phyloP scores from a whole-genome alignment of 2,329 filamentous ascomycete genomes.

The Colletotrichum echinochloae region DNA sequence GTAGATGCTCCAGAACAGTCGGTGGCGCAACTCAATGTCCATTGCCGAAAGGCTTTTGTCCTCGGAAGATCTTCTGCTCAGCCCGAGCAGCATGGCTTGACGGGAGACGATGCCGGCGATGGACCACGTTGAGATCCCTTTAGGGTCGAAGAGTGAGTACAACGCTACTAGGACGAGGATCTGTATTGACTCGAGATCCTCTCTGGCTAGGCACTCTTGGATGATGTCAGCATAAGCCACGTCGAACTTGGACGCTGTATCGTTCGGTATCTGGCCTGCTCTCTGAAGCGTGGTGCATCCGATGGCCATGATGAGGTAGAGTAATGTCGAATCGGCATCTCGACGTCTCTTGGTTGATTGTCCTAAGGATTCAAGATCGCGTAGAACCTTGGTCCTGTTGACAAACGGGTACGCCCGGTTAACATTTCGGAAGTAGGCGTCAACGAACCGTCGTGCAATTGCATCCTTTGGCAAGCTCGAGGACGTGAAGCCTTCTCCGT shows the following conservation, averaged over 20 bases:
- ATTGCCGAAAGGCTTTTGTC: slow-evolving; percentile 45
- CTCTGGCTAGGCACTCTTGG: slow-evolving; percentile 52
- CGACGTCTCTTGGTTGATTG: slow-evolving; percentile 44
- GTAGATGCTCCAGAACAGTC: slow-evolving; percentile 60
- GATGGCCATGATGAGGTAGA: slow-evolving; percentile 60
- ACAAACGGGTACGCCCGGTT: slow-evolving; percentile 60
- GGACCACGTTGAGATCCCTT: slow-evolving; percentile 54
- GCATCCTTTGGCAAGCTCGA: slow-evolving; percentile 43
- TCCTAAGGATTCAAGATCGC: slow-evolving; percentile 49
- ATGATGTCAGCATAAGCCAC: slow-evolving; percentile 56
- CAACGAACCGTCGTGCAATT: slow-evolving; percentile 51
- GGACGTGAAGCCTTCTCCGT: slow-evolving; percentile 20
- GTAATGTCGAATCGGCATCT: slow-evolving; percentile 50
- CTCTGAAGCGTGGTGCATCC: slow-evolving; percentile 58
- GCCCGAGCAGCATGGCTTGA: slow-evolving; percentile 54
- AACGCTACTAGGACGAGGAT: slow-evolving; percentile 56
- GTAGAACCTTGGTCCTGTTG: slow-evolving; percentile 51
- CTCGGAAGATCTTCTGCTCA: slow-evolving; percentile 49
- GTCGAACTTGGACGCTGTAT: slow-evolving; percentile 49
- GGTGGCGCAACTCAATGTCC: slow-evolving; percentile 51
- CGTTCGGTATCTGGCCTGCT: slow-evolving; percentile 54
- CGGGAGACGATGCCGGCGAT: slow-evolving; percentile 56
- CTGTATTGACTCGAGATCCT: slow-evolving; percentile 54
- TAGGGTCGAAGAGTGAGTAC: slow-evolving; percentile 58
- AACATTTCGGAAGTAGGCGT: slow-evolving; percentile 60